phyloP scores from a whole-genome alignment of 139 green algal species.

The Micromonas commoda region DNA sequence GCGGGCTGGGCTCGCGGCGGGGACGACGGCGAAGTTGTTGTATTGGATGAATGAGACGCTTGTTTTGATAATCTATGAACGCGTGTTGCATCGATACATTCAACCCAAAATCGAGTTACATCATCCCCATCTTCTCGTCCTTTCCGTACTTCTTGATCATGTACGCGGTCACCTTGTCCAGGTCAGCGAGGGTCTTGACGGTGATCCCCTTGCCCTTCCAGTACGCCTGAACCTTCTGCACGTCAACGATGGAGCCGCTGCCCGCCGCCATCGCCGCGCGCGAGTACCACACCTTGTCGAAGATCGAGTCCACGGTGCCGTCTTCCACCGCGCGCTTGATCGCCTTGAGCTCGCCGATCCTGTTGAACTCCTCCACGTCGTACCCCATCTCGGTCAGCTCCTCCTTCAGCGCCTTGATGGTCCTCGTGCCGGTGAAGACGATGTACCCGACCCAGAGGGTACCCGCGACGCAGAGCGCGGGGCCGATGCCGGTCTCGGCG shows the following conservation, averaged over 20 bases:
- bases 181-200: background rate
- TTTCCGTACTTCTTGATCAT: constrained; percentile 24
- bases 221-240: constrained; percentile 3
- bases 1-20: no score
- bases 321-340: constrained; percentile 8
- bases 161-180: background rate
- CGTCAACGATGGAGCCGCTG: background rate
- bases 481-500: background rate
- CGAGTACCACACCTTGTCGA: constrained; percentile 16
- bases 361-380: background rate
- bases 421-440: background rate
- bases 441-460: background rate
- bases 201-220: background rate
- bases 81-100: no score
- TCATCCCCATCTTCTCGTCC: background rate
- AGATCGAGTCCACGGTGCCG: background rate
- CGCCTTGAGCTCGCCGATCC: constrained; percentile 3
- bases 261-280: background rate
- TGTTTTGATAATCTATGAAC: no score
- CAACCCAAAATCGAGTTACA: no score
- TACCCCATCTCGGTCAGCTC: background rate
- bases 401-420: background rate
- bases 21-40: no score
- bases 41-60: no score
- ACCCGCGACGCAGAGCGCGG: background rate